Base-by-base conservation (phyloP, 108 stramenopile species). In the Conticribra guillardii region DNA sequence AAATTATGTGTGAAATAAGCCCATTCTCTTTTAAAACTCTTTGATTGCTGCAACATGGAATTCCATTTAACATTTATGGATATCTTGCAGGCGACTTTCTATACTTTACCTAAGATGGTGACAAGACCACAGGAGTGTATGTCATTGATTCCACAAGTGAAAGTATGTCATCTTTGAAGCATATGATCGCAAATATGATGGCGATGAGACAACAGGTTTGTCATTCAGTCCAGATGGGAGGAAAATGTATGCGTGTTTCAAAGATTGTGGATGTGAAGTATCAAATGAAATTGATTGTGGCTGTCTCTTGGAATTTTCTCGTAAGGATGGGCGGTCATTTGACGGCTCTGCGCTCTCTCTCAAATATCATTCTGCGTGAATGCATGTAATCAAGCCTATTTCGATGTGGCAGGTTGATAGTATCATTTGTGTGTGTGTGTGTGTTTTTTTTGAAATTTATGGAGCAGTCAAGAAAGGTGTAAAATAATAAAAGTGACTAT, bases 81-180 rank as follows among this genome's bases (percentile, higher is more conserved):
- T n/a, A n/a, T n/a, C n/a, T n/a, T n/a, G n/a, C n/a, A n/a, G n/a
- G n/a, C 19, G 54, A 59, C 4, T 66, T 83, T 48, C 56, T 90
- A 17, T 90, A 85, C 71, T 85, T 90, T 26, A 83, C 82, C 21
- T 86, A 89, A 63, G 88, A 89, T 34, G 86, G 83, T 24, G 89
- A 85, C 15, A 32, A 22, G n/a, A 62, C 71, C 9, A 67, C 79
- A 15, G 84, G 82, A n/a, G 69, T 85, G 17, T 79, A 82, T 57
- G 74, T 44, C 4, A 48, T 83, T 30, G 63, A 83, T 41, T 28
- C 37, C 0, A 23, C 19, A 23, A 54, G 54, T 2, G 70, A 55
- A 47, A 60, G 11, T 82, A 67, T 48, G 62, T 71, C 23, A 78
- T 83, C 22, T 77, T 87, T 69, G 75, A 80, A 31, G 73, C 71